Percentiles rank a stretch among this genome's conserved stretches.
These are phyloP conservation scores for Chytriomyces sp. DNA, from an alignment of 192 early-diverging fungal genomes.

Conservation along the genomic window DNA sequence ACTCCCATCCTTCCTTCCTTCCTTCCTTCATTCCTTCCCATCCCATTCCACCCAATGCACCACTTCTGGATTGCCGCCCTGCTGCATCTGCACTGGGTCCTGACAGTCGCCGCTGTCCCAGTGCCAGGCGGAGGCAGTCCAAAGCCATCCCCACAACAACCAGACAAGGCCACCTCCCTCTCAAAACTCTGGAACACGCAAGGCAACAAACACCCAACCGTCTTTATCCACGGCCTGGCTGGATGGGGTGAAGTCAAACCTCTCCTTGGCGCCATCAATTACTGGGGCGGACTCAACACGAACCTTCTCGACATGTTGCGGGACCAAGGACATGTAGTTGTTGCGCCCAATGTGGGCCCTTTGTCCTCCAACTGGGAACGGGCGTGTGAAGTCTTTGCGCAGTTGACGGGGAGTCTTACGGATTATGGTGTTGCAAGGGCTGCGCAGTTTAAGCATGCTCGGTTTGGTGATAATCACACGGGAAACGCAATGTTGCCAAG, in stretches of 20 bases:
- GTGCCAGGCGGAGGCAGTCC: too few species aligned
- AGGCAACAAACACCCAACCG: conserved; percentile 36
- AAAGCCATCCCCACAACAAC: too few species aligned
- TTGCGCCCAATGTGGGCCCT: conserved; percentile 28
- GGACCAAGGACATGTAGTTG: conserved; percentile 11
- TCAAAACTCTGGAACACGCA: neutral
- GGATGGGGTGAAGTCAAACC: conserved; percentile 33
- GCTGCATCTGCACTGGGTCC: too few species aligned
- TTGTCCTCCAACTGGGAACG: conserved; percentile 39
- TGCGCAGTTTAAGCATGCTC: conserved; percentile 23
- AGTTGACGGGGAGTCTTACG: conserved; percentile 23
- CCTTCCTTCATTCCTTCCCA: too few species aligned
- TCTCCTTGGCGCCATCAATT: conserved; percentile 19
- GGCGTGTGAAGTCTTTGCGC: conserved; percentile 39
- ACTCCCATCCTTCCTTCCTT: too few species aligned
- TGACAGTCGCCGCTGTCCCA: too few species aligned
- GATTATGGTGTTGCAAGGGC: conserved; percentile 34
- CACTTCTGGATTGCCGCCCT: too few species aligned
- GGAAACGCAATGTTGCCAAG: conserved; percentile 23
- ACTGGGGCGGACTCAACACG: conserved; percentile 34
- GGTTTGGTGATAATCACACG: conserved; percentile 34
- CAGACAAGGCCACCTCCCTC: too few species aligned
- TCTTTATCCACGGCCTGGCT: conserved; percentile 33
- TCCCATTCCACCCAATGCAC: too few species aligned
- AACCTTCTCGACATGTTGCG: conserved; percentile 28